Evolutionary conservation across 108 stramenopile genomes (phyloP), one percentile per base, ranked within the genome.

Genomic region (Chaetoceros muelleri): DNA sequence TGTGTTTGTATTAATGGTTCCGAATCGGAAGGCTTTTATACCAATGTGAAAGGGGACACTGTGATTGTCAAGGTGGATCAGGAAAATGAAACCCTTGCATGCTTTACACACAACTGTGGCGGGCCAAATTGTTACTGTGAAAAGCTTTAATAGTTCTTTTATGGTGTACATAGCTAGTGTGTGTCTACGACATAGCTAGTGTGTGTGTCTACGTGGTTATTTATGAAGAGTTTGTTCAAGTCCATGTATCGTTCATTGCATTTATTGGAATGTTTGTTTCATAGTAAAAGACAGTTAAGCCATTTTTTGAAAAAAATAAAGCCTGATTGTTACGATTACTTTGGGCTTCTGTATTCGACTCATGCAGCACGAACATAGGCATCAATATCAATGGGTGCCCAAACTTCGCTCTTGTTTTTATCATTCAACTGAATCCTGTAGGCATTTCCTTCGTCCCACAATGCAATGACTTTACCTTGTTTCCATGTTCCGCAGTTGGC

Each of bases 361-460:
- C 50, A 10, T 10, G 10, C 20, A 40, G 77, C 53, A 27, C 82
- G 78, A 26, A 89, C 61, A 69, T 83, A 84, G 7, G 55, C 75
- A 60, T 85, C 80, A 54, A 82, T 57, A 62, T 90, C 88, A 47
- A 90, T 60, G 13, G 88, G 88, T 23, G 84, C 88, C 71, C 81
- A 90, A 44, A 83, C 70, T 30, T 89, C 66, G 27, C 65, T 74
- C 52, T 76, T 75, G n/a, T 58, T 40, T 0, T 45, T 69, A 52
- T 79, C 69, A 18, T 79, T 28, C 20, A 90, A 31, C 52, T 75
- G 57, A 34, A 90, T 67, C 48, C 84, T 80, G 50, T 90, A 90
- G 54, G 84, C 84, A 71, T 90, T 90, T 0, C 84, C 84, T 24
- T 90, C 88, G 46, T 90, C 88, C 88, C 88, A 90, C 2, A 68